A percentile compares a stretch with the other conserved stretches of the same genome.
Evolutionary conservation across 2,329 filamentous ascomycete genomes (phyloP).

Genomic region (Curvularia lunata): DNA sequence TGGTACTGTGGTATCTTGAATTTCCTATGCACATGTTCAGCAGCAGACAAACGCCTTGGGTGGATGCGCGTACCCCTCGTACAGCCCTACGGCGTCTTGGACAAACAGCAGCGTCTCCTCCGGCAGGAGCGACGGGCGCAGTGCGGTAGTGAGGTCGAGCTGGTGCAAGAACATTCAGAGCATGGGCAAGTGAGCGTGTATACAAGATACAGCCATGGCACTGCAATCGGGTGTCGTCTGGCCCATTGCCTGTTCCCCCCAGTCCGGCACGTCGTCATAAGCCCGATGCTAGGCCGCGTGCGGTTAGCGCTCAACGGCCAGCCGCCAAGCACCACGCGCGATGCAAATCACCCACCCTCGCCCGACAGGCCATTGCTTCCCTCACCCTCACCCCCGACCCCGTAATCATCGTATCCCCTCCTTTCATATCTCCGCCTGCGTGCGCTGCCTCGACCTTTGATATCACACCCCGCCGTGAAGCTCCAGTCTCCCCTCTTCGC

Average conservation of each 20-base stretch:
- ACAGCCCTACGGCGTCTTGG: slow-evolving; percentile 95
- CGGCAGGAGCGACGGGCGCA: slow-evolving; percentile 87
- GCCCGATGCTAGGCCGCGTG: slow-evolving; percentile 15
- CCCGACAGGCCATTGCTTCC: slow-evolving; percentile 24
- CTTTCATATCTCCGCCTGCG: slow-evolving; percentile 7
- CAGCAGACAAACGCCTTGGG: slow-evolving; percentile 7
- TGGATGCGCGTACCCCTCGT: slow-evolving; percentile 78
- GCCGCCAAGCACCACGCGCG: slow-evolving; percentile 17
- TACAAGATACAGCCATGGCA: slow-evolving; percentile 21
- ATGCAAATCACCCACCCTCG: slow-evolving; percentile 18
- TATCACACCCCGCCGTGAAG: slow-evolving; percentile 11
- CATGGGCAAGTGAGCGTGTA: slow-evolving; percentile 27
- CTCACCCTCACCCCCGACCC: slow-evolving; percentile 18
- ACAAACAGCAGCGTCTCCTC: slow-evolving; percentile 97
- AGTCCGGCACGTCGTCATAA: slow-evolving; percentile 29
- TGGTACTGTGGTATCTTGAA: slow-evolving; percentile 94
- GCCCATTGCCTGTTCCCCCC: slow-evolving; percentile 18
- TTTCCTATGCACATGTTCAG: slow-evolving; percentile 65
- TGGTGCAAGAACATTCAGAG: slow-evolving; percentile 95
- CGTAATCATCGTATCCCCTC: slow-evolving; percentile 1
- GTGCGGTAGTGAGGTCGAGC: slow-evolving; percentile 93
- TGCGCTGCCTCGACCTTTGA: slow-evolving; percentile 3
- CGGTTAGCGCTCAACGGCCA: slow-evolving; percentile 16
- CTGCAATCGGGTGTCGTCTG: slow-evolving; percentile 10
- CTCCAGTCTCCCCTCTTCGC: slow-evolving; percentile 12